A percentile compares a stretch with the other conserved stretches of the same genome.
These are phyloP conservation scores for Alternaria sp. DNA, from an alignment of 2,329 filamentous ascomycete species.

Conservation along the genomic window DNA sequence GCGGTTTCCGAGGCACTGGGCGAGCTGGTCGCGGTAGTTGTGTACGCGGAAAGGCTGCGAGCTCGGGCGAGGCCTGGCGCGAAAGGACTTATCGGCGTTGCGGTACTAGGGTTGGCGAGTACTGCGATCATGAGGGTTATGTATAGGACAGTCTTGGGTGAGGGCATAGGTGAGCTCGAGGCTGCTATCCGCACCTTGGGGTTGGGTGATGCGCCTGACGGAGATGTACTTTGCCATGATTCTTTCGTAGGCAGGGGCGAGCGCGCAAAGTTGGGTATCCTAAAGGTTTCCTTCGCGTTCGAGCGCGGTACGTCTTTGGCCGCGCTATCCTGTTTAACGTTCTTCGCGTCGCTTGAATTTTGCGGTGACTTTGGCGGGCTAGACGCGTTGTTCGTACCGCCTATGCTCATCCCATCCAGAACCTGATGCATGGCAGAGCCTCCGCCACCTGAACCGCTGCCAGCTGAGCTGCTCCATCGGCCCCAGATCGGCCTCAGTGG, in stretches of 20 bases:
- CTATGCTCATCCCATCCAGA: slow-evolving; percentile 26
- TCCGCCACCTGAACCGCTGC: slow-evolving; percentile 20
- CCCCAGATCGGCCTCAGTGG: slow-evolving; percentile 50
- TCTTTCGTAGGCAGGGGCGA: slow-evolving; percentile 37
- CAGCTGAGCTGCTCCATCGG: slow-evolving; percentile 28
- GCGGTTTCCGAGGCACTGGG: slow-evolving; percentile 30
- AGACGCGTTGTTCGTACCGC: slow-evolving; percentile 12
- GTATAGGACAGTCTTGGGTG: slow-evolving; percentile 55
- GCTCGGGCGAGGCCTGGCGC: slow-evolving; percentile 22
- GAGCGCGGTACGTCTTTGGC: slow-evolving; percentile 35
- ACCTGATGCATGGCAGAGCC: slow-evolving; percentile 39
- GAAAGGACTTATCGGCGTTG: slow-evolving; percentile 36
- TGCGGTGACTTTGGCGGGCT: slow-evolving; percentile 3
- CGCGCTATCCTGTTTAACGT: slow-evolving; percentile 14
- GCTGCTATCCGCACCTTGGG: slow-evolving; percentile 42
- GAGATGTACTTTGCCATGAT: slow-evolving; percentile 28
- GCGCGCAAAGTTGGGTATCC: slow-evolving; percentile 47
- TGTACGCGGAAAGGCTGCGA: slow-evolving; percentile 21
- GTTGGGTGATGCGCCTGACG: slow-evolving; percentile 29
- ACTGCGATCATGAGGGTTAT: slow-evolving; percentile 55
- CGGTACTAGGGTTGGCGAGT: slow-evolving; percentile 45
- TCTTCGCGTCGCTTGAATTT: slow-evolving; percentile 16
- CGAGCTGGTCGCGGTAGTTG: slow-evolving; percentile 7
- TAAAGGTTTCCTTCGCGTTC: slow-evolving; percentile 43
- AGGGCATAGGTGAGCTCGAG: slow-evolving; percentile 52